Evolutionary conservation across 768 basidiomycete genomes (phyloP).

Genomic region (Kwoniella sp.): DNA sequence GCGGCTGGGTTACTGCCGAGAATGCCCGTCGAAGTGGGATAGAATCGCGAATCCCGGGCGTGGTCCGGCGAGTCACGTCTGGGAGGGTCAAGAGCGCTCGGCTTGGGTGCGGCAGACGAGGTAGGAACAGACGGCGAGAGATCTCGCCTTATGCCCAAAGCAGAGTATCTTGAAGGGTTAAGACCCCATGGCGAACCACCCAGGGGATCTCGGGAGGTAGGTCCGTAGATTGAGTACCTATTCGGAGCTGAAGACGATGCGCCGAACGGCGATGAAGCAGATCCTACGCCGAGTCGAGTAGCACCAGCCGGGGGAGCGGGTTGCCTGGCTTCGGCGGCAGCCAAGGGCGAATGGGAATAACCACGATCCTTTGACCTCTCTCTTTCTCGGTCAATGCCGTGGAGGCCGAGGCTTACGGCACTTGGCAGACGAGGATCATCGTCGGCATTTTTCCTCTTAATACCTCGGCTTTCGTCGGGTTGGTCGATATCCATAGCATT

Average conservation of each 20-base stretch:
- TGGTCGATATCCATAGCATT: conserved; percentile 17
- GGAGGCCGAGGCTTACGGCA: conserved; percentile 17
- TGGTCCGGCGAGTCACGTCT: conserved; percentile 16
- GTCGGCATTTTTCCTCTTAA: conserved; percentile 43
- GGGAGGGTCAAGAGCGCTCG: conserved; percentile 9
- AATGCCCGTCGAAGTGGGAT: conserved; percentile 4
- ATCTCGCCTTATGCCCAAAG: conserved; percentile 22
- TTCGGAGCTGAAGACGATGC: conserved; percentile 7
- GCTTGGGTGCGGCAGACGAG: conserved; percentile 2
- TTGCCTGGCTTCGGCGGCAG: conserved; percentile 9
- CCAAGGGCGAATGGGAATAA: conserved; percentile 27
- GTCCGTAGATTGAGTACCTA: conserved; percentile 39
- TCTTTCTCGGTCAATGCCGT: conserved; percentile 17
- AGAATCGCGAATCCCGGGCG: conserved; percentile 17
- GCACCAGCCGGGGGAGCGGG: conserved; percentile 11
- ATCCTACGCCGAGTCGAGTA: conserved; percentile 13
- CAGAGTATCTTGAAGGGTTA: conserved; percentile 24
- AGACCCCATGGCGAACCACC: conserved; percentile 20
- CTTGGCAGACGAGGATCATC: conserved; percentile 23
- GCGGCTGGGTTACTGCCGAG: conserved; percentile 8
- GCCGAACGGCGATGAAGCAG: conserved; percentile 4
- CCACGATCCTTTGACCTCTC: conserved; percentile 22
- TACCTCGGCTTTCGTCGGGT: conserved; percentile 30
- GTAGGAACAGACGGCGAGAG: conserved; percentile 14
- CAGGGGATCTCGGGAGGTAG: conserved; percentile 26